Conservation (phyloP, 2,329 filamentous ascomycete genomes). For the Onygenales sp. region DNA sequence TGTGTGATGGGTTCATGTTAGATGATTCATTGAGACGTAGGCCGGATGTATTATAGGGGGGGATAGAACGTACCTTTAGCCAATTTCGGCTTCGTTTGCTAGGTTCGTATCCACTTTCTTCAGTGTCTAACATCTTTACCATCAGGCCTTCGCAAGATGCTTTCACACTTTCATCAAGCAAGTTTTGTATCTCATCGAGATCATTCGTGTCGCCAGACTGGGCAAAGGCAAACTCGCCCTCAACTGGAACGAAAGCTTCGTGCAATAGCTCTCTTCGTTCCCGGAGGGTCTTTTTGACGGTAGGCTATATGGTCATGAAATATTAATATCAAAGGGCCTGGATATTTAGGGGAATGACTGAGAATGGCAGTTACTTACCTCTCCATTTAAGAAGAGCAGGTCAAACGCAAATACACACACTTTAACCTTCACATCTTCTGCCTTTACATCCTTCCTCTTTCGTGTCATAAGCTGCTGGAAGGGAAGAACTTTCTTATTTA, state of each 20-base stretch:
- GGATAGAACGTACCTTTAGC: constrained; percentile 61
- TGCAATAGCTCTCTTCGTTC: constrained; percentile 71
- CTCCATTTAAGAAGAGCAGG: constrained; percentile 83
- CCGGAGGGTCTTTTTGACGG: constrained; percentile 78
- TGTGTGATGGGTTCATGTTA: constrained; percentile 21
- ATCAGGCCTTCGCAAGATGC: constrained; percentile 94
- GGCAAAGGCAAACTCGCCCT: constrained; percentile 88
- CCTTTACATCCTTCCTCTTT: constrained; percentile 93
- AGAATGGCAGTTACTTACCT: constrained; percentile 36
- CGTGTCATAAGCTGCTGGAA: constrained; percentile 98
- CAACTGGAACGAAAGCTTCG: constrained; percentile 62
- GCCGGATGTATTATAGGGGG: background rate
- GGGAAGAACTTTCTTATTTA: constrained; percentile 87
- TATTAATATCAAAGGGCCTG: background rate
- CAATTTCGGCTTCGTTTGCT: constrained; percentile 95
- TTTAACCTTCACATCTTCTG: constrained; percentile 91
- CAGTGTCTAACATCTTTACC: constrained; percentile 97
- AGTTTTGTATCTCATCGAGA: constrained; percentile 82
- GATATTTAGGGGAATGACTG: constrained; percentile 6
- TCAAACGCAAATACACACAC: constrained; percentile 98
- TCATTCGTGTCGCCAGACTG: constrained; percentile 79
- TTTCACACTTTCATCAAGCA: constrained; percentile 91
- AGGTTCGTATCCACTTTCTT: constrained; percentile 89
- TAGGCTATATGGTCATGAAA: constrained; percentile 35
- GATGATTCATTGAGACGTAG: background rate